Evolutionary conservation across 768 basidiomycete genomes (phyloP).

Genomic region (Trichaptum fuscoviolaceum): DNA sequence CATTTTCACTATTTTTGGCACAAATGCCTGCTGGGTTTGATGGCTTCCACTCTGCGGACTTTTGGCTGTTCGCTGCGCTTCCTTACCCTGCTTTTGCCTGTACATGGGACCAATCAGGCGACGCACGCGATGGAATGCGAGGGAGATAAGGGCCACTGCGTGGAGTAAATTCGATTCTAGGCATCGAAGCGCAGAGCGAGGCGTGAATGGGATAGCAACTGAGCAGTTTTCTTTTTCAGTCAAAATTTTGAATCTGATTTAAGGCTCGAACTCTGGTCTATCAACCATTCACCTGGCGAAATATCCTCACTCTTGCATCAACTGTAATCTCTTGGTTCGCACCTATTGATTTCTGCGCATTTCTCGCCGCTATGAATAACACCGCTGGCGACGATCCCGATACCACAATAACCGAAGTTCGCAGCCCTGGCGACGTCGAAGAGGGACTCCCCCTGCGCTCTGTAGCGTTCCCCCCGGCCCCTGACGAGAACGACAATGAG

Average conservation of each 20-base stretch:
- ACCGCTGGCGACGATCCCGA: neutral
- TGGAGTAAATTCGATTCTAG: neutral
- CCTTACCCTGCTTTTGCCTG: neutral
- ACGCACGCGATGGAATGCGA: neutral
- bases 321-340: neutral
- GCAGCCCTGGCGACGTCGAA: neutral
- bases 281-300: neutral
- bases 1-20: neutral
- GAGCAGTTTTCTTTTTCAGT: neutral
- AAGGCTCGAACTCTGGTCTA: neutral
- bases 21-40: neutral
- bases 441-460: conserved; percentile 25
- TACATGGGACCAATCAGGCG: neutral
- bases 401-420: neutral
- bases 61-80: conserved; percentile 1
- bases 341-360: neutral
- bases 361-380: neutral
- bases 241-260: neutral
- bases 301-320: neutral
- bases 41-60: neutral
- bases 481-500: conserved; percentile 29
- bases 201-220: neutral
- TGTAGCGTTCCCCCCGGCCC: conserved; percentile 38
- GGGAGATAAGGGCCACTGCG: neutral
- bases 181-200: neutral